Evolutionary conservation across 805 yeast species (phyloP), one percentile per base, ranked within the genome.

Genomic region (Spathaspora girioi): DNA sequence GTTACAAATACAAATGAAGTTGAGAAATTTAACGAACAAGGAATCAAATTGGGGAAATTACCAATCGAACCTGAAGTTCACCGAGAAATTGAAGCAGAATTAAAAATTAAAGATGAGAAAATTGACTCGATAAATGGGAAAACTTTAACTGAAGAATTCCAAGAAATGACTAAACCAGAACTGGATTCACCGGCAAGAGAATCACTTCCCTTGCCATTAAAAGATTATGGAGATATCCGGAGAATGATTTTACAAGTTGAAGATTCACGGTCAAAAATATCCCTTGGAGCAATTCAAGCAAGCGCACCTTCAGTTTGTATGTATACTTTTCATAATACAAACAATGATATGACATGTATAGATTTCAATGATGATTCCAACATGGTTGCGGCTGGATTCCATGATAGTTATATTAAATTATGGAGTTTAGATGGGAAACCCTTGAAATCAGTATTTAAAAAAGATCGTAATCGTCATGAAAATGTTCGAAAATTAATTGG

Each of bases 301-400:
- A 76, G 90, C 19, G 81, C 93, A 23, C 99, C 99, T 19, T 87
- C 96, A 51, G 96, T 93, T 35, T 94, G 98, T 69, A 89, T 93
- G 96, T 94, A 94, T 73, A 93, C 98, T 0, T 92, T 94, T 73
- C 99, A 94, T 75, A 94, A 94, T 69, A 89, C 97, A 10, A 86
- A 89, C 64, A 86, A 87, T 57, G 96, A 88, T 54, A 74, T 94
- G 78, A 88, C 96, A n/a, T 82, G 91, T 47, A 65, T 93, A 45
- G 88, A 85, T 56, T 93, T 93, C 73, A 90, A 93, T 60, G 88
- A 86, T 49, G 97, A 93, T 67, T 83, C 93, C 15, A 83, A 92
- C 19, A 61, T 91, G 55, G 86, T 89, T 29, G 97, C 97, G 2
- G 97, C 92, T 32, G 98, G 99, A 9, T 94, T 94, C 63, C 91